These are phyloP conservation scores for Triangularia verruculosa DNA, from an alignment of 2,329 filamentous ascomycete genomes.

Conservation along the genomic window DNA sequence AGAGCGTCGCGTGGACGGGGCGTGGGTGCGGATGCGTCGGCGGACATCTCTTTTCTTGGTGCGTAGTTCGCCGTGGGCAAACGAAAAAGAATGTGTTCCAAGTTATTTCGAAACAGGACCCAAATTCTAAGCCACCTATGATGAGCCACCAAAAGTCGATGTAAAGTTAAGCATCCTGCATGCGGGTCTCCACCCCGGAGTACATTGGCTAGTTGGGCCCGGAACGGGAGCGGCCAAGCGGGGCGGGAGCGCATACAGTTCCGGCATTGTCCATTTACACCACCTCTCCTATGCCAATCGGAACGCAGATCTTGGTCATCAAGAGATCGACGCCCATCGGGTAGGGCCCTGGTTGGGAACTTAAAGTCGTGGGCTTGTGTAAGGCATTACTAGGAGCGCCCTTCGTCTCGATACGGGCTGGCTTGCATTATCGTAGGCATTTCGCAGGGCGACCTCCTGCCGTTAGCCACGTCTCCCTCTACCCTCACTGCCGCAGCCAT, in stretches of 20 bases:
- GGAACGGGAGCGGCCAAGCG: background rate
- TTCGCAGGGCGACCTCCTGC: background rate
- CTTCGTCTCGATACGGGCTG: background rate
- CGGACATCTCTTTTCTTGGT: background rate
- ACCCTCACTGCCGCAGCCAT: background rate
- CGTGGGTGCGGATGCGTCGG: background rate
- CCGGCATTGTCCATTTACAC: background rate
- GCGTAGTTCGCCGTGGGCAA: background rate
- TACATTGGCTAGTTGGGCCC: background rate
- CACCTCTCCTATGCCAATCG: background rate
- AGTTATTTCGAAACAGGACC: background rate
- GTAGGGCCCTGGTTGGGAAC: background rate
- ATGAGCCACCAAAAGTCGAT: background rate
- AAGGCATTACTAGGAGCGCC: background rate
- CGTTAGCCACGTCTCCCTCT: background rate
- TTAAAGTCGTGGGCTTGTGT: background rate
- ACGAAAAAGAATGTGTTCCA: background rate
- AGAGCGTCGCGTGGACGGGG: slow-evolving; percentile 52
- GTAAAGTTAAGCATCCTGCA: background rate
- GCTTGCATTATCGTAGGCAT: background rate
- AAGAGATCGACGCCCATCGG: background rate
- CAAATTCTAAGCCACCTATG: background rate
- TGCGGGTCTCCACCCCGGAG: background rate
- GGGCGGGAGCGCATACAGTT: background rate
- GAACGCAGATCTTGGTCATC: background rate